These are phyloP conservation scores for Neonectria coccinea DNA, from an alignment of 2,329 filamentous ascomycete species.

Conservation along the genomic window DNA sequence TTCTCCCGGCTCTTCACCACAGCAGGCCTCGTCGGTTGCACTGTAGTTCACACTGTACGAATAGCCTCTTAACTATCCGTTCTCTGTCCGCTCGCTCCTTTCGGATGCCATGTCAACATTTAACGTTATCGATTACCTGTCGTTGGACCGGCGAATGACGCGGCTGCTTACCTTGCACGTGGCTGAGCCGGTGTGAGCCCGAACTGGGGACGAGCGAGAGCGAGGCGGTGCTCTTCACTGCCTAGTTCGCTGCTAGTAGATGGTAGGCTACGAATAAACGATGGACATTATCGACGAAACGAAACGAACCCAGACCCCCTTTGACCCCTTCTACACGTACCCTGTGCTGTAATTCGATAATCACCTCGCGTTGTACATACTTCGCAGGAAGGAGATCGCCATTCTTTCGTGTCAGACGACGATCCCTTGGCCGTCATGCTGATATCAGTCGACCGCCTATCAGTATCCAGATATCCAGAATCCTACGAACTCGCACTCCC, in stretches of 20 bases:
- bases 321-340: background rate
- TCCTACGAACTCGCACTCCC: slow-evolving; percentile 3
- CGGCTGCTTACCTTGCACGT: background rate
- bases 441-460: slow-evolving; percentile 7
- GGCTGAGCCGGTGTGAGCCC: background rate
- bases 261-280: background rate
- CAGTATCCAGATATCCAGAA: background rate
- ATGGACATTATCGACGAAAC: background rate
- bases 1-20: background rate
- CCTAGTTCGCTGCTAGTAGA: background rate
- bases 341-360: background rate
- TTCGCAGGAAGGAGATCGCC: background rate
- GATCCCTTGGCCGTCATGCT: slow-evolving; percentile 8
- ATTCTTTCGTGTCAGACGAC: slow-evolving; percentile 5
- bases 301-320: background rate
- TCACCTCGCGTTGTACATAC: background rate
- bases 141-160: background rate
- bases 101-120: background rate
- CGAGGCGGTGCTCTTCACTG: background rate
- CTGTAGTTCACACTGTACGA: background rate
- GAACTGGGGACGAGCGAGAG: background rate
- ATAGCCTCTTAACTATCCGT: background rate
- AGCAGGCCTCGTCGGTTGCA: too few relatives aligned
- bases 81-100: background rate
- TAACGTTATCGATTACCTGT: background rate